Evolutionary conservation across 1,284 basidiomycete genomes (phyloP).

Genomic region (Moniliophthora roreri): DNA sequence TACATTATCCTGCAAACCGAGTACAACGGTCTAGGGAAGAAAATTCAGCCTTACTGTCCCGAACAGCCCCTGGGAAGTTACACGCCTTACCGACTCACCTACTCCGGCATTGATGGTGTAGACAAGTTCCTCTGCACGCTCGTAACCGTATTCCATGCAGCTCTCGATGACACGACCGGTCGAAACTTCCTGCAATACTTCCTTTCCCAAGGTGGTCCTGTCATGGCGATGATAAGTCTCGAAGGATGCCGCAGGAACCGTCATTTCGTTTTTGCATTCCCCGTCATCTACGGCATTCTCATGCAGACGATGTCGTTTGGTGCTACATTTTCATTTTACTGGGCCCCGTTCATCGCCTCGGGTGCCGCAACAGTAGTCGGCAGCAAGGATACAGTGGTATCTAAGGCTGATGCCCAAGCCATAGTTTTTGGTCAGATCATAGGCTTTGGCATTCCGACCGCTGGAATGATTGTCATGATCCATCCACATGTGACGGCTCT

Average conservation of each 20-base stretch:
- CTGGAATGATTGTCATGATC: conserved; percentile 31
- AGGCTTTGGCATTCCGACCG: conserved; percentile 36
- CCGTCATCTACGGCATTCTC: conserved; percentile 30
- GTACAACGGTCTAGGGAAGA: conserved; percentile 27
- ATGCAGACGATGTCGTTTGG: conserved; percentile 37
- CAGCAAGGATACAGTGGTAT: conserved; percentile 22
- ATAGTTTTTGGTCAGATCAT: conserved; percentile 38
- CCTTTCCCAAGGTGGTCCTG: conserved; percentile 22
- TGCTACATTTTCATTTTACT: conserved; percentile 39
- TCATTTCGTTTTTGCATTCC: conserved; percentile 28
- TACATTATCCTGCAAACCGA: conserved; percentile 34
- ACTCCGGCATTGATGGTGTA: conserved; percentile 27
- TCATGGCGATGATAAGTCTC: conserved; percentile 28
- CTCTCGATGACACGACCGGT: conserved; percentile 14
- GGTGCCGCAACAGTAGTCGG: conserved; percentile 23
- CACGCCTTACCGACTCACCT: conserved; percentile 30
- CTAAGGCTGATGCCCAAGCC: conserved; percentile 42
- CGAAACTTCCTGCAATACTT: conserved; percentile 28
- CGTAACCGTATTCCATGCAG: conserved; percentile 31
- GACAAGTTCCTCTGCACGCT: conserved; percentile 37
- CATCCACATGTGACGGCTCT: conserved; percentile 36
- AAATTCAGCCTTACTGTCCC: conserved; percentile 30
- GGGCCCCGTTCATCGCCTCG: conserved; percentile 38
- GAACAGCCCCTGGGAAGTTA: conserved; percentile 11
- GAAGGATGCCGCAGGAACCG: conserved; percentile 31